Evolutionary conservation across 2,329 filamentous ascomycete species (phyloP).

Genomic region (Sarocladiaceae sp.): DNA sequence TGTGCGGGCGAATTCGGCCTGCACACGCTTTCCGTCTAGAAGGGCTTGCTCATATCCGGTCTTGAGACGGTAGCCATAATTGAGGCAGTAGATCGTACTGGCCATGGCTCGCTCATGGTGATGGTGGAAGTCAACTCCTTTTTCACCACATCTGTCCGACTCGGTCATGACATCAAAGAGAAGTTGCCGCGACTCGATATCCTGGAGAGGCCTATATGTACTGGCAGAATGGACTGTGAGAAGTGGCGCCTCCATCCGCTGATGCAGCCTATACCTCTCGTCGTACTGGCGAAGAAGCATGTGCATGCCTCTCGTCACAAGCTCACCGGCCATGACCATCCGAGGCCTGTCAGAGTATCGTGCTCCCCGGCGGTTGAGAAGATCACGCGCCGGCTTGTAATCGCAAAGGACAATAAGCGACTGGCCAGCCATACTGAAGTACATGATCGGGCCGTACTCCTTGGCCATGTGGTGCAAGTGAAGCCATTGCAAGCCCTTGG

Average conservation of each 20-base stretch:
- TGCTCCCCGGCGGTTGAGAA: conserved; percentile 15
- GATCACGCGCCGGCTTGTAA: conserved; percentile 17
- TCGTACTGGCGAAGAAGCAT: conserved; percentile 38
- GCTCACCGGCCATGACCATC: conserved; percentile 43
- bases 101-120: conserved; percentile 30
- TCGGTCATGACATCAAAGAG: conserved; percentile 35
- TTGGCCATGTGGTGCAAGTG: conserved; percentile 13
- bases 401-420: conserved; percentile 18
- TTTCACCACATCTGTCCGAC: conserved; percentile 17
- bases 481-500: conserved; percentile 32
- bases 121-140: conserved; percentile 22
- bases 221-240: conserved; percentile 23
- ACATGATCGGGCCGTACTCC: conserved; percentile 19
- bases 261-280: conserved; percentile 31
- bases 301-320: conserved; percentile 33
- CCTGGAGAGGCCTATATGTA: conserved; percentile 36
- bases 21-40: conserved; percentile 18
- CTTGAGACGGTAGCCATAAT: conserved; percentile 31
- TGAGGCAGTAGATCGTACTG: conserved; percentile 31
- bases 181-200: conserved; percentile 41
- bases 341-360: conserved; percentile 21
- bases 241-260: conserved; percentile 31
- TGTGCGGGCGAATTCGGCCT: conserved; percentile 19
- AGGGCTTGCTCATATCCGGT: conserved; percentile 21
- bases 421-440: conserved; percentile 18